Base-by-base conservation (phyloP, 148 eudicot genomes). In the Polygonum maritimum region DNA sequence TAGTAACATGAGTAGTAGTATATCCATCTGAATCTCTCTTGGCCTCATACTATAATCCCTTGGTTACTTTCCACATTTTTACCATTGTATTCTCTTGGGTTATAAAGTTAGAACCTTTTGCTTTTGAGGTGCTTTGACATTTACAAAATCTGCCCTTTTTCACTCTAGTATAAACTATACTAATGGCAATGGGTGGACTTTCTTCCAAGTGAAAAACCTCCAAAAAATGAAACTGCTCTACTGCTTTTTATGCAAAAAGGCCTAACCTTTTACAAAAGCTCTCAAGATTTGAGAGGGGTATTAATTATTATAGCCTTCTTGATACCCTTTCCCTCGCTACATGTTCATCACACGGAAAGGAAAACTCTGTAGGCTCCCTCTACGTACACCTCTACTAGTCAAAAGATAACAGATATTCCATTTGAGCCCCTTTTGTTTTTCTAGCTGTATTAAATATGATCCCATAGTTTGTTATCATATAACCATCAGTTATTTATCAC, bases 171-270 rank as follows among this genome's bases (percentile, higher is more conserved):
- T 76, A 67, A 36, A 35, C 18, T 16, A 67, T 31, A 10, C 48
- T 77, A 41, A 26, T 6, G 18, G 73, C 47, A 65, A 62, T 76
- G 74, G 18, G 39, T 63, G 54, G 82, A 80, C 85, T 86, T 84
- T 81, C 76, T 62, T 81, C 83, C 71, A 78, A 72, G 78, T 63
- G 31, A 79, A 75, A 77, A 69, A 75, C 36, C 73, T 38, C 33
- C 45, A 60, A 54, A 54, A 58, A 54, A 40, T 79, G 39, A 41
- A 8, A 26, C 80, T 73, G 69, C 67, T 14, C 60, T 21, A 12
- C 91, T 82, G 69, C 83, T 88, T 90, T 90, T 84, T 77, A 82
- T 80, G 82, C 87, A 78, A 88, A 85, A 90, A 85, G 83, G 76
- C 76, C 76, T 75, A 62, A 1, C 80, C 82, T 76, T 80, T 87